Conservation (phyloP, 179 eudicot species). For the Patellifolia procumbens region DNA sequence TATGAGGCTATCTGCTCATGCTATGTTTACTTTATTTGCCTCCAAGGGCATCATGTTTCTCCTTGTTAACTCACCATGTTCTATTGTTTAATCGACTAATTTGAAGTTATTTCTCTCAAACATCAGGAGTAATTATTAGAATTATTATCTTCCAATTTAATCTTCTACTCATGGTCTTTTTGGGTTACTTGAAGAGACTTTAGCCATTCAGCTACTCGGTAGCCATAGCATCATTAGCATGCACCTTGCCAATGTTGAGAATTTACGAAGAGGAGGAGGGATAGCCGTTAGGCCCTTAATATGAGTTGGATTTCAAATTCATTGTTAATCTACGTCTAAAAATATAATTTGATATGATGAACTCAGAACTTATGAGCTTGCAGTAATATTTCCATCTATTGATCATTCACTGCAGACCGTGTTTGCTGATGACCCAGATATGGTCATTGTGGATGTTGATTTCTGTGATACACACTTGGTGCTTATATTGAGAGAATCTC, state of each 20-base stretch:
- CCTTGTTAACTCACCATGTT: constrained; percentile 11
- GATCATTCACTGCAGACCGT: constrained; percentile 55
- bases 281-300: background rate
- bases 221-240: background rate
- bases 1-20: constrained; percentile 13
- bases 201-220: background rate
- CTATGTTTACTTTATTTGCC: background rate
- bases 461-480: constrained; percentile 75
- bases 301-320: background rate
- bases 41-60: background rate
- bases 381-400: background rate
- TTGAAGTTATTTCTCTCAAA: constrained; percentile 5
- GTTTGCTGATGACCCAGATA: constrained; percentile 60
- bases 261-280: background rate
- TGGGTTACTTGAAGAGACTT: background rate
- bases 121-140: background rate
- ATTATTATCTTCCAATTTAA: background rate
- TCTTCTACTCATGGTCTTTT: background rate
- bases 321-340: background rate
- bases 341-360: background rate
- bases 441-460: constrained; percentile 84
- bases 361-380: constrained; percentile 8
- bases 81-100: background rate
- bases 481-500: constrained; percentile 60
- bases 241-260: background rate